Base-by-base conservation (phyloP, 805 yeast genomes). In the Spathaspora boniae region DNA sequence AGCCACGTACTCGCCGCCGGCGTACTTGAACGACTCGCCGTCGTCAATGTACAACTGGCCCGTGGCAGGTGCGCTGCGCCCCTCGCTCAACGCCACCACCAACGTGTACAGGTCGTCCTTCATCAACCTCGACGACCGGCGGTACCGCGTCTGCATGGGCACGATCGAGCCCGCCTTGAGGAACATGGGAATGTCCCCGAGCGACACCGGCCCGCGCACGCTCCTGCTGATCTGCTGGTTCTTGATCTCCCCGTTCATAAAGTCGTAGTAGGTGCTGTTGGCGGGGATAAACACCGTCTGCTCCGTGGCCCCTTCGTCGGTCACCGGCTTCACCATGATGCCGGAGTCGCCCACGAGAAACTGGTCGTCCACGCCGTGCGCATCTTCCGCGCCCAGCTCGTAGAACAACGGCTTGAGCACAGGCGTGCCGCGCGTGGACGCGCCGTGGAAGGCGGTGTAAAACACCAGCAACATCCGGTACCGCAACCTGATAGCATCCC, bases 111-210 rank as follows among this genome's bases (percentile, higher is more conserved):
- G 96, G 54, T 89, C 98, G 43, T 70, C 61, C 17, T 54, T 63
- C 91, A 84, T 86, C 43, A 85, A 62, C 51, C 71, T 78, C 3
- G 94, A 62, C 0, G 95, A 84, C 44, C 98, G 74, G 54, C 98
- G 78, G 45, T 78, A 74, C 44, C 95, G 74, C 33, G 80, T 84
- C 42, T 81, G 82, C 24, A 78, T 72, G 11, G 82, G 65, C 16
- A 83, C 53, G 9, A 91, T 74, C 22, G 80, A 71, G 0, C 98
- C 98, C n/a, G 95, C 93, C 50, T 79, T 78, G 12, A 83, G 58
- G 20, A 74, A 73, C 29, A 85, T 68, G 0, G 98, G 97, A 12
- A 86, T 75, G 33, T 76, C 77, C 4, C 70, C 61, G 33, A 89
- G 56, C 3, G 74, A 68, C 2, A 56, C 63, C 0, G 80, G 70